phyloP scores from a whole-genome alignment of 83 land plant species.

The Larix sibirica region DNA sequence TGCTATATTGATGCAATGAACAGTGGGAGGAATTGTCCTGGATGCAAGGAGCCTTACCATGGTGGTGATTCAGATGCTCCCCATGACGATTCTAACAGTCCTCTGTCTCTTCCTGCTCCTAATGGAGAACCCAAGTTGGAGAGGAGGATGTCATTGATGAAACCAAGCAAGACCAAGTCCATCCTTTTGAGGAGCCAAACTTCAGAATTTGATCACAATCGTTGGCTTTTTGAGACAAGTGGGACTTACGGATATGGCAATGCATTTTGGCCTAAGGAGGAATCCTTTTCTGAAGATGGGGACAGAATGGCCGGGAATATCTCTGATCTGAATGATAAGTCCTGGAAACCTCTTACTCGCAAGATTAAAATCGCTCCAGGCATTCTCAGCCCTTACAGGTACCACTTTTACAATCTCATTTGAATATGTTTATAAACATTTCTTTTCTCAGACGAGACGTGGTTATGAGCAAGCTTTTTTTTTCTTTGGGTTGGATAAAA shows the following conservation, averaged over 20 bases:
- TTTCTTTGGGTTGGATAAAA: too few species aligned
- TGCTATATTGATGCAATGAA: slow-evolving; percentile 23
- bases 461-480: too few species aligned
- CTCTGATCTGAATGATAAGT: slow-evolving; percentile 34
- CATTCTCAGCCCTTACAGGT: slow-evolving; percentile 74
- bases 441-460: too few species aligned
- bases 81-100: neutral
- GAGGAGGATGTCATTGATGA: slow-evolving; percentile 52
- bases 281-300: slow-evolving; percentile 13
- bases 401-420: neutral
- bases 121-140: slow-evolving; percentile 22
- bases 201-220: slow-evolving; percentile 59
- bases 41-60: slow-evolving; percentile 29
- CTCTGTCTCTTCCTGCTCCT: too few species aligned
- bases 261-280: slow-evolving; percentile 73
- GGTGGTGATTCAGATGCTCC: neutral
- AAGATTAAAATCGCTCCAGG: slow-evolving; percentile 60
- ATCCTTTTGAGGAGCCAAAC: slow-evolving; percentile 36
- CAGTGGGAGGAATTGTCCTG: slow-evolving; percentile 18
- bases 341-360: slow-evolving; percentile 69
- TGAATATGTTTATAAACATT: too few species aligned
- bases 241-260: slow-evolving; percentile 76
- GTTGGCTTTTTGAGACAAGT: slow-evolving; percentile 67
- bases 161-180: slow-evolving; percentile 27
- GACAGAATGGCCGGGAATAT: slow-evolving; percentile 16